Conservation (phyloP, 257 asterid genomes). For the Nicotiana tabacum region DNA sequence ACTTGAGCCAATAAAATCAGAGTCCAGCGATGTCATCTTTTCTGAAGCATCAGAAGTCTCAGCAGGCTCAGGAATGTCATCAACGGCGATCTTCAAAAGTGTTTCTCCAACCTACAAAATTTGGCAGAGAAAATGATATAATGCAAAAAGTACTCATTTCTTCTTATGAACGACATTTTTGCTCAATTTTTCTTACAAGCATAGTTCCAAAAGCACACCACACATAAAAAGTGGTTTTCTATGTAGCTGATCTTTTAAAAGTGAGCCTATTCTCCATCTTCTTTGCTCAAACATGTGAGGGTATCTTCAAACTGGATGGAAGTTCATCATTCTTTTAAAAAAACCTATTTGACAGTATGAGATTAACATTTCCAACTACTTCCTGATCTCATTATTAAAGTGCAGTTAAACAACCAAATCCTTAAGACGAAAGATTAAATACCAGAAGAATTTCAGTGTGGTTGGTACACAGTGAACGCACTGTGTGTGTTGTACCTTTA, state of each 20-base stretch:
- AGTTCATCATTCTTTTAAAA: background rate
- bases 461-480: background rate
- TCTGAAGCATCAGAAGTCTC: constrained; percentile 31
- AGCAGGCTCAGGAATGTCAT: constrained; percentile 35
- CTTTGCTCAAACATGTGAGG: background rate
- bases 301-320: background rate
- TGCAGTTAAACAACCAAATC: background rate
- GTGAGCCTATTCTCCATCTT: background rate
- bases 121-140: constrained; percentile 6
- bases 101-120: constrained; percentile 87
- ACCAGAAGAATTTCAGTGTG: constrained; percentile 1
- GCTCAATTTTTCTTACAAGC: background rate
- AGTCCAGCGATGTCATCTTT: constrained; percentile 26
- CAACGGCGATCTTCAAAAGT: constrained; percentile 61
- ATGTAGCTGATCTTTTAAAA: background rate
- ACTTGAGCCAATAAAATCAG: constrained; percentile 26
- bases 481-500: constrained; percentile 50
- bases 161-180: background rate
- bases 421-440: background rate
- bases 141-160: background rate
- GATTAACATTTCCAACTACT: background rate
- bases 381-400: background rate
- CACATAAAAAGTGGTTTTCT: background rate
- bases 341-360: background rate
- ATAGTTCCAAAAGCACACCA: background rate